Conservation (phyloP, 495 filamentous ascomycete genomes). For the Lichenothelia convexa region DNA sequence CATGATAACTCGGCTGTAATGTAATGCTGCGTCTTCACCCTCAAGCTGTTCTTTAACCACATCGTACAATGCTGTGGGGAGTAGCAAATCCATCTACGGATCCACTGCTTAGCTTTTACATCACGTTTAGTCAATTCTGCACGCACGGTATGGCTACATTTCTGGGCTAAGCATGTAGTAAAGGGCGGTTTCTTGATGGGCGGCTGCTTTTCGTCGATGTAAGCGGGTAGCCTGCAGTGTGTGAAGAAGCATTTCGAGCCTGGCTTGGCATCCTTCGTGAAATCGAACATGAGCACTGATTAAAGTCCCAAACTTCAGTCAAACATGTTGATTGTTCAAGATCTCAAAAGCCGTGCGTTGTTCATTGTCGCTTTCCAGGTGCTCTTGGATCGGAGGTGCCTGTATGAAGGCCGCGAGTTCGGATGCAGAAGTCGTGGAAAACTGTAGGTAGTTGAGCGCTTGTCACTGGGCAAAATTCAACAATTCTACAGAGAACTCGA, state of each 20-base stretch:
- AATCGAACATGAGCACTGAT: constrained; percentile 54
- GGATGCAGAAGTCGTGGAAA: too few species aligned
- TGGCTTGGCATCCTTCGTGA: constrained; percentile 34
- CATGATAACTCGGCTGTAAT: constrained; percentile 58
- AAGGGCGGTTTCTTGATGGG: constrained; percentile 60
- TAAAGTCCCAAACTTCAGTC: too few species aligned
- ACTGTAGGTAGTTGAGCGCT: too few species aligned
- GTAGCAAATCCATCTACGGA: constrained; percentile 50
- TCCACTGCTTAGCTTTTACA: constrained; percentile 2
- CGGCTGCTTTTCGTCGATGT: constrained; percentile 49
- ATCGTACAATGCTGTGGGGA: constrained; percentile 49
- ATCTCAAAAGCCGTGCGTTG: too few species aligned
- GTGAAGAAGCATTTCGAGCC: constrained; percentile 61
- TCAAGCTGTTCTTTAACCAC: constrained; percentile 37
- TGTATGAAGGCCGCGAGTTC: too few species aligned
- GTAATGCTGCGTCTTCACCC: constrained; percentile 22
- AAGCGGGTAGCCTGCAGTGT: constrained; percentile 39
- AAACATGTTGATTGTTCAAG: too few species aligned
- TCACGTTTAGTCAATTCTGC: neutral
- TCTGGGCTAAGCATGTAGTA: constrained; percentile 42
- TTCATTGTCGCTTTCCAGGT: too few species aligned
- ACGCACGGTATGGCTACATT: constrained; percentile 60
- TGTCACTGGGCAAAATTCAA: neutral
- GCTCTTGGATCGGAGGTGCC: too few species aligned
- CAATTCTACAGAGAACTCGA: too few species aligned